These are phyloP conservation scores for Xylaria nigripes DNA, from an alignment of 495 filamentous ascomycete genomes.

Conservation along the genomic window DNA sequence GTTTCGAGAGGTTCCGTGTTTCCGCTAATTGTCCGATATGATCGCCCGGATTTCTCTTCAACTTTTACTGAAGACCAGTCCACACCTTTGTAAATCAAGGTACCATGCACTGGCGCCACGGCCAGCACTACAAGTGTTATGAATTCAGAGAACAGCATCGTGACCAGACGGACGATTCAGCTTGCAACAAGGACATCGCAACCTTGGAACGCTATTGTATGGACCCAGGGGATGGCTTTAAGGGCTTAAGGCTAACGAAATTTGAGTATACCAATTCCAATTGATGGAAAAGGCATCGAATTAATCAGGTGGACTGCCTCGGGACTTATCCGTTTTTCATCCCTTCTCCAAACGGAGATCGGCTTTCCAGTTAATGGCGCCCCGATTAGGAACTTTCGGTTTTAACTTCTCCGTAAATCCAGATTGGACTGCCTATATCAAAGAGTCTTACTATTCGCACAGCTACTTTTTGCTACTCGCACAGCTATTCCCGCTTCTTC, in stretches of 20 bases:
- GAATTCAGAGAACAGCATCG: conserved; percentile 15
- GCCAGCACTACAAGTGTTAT: conserved; percentile 14
- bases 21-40: conserved; percentile 51
- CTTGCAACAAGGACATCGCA: not conserved
- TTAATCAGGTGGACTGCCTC: not conserved
- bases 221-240: not conserved
- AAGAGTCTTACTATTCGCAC: too few species aligned
- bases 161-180: not conserved
- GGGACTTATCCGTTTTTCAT: not conserved
- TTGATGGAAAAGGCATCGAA: conserved; percentile 9
- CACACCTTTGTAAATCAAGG: conserved; percentile 56
- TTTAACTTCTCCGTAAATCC: conserved; percentile 1
- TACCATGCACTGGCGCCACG: conserved; percentile 26
- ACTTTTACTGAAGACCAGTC: conserved; percentile 66
- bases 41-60: conserved; percentile 52
- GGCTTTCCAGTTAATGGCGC: not conserved
- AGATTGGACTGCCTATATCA: not conserved
- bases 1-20: conserved; percentile 48
- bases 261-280: not conserved
- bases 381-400: conserved; percentile 1
- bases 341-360: not conserved
- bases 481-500: too few species aligned
- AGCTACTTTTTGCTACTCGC: too few species aligned
- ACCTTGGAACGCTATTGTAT: not conserved
- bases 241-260: not conserved